Base-by-base conservation (phyloP, 306 rosid species). In the Glycine tomentella region DNA sequence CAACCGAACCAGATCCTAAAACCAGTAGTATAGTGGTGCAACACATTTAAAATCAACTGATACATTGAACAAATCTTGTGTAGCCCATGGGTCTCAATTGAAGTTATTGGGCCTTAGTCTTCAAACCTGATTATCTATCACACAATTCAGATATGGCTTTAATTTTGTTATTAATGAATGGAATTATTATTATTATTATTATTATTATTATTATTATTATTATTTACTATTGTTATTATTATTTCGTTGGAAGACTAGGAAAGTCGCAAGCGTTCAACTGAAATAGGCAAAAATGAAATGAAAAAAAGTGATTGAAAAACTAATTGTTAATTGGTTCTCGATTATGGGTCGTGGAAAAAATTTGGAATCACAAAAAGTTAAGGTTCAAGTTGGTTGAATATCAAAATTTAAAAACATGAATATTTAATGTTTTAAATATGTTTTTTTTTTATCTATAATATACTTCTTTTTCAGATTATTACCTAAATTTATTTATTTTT, bases 91-190 rank as follows among this genome's bases (percentile, higher is more conserved):
- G 56, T 17, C 74, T 45, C 40, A 69, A 5, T 69, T 69, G 3
- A 45, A 69, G 74, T 69, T 69, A 69, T 69, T 20, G 38, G 74
- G 74, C 74, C 73, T 44, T 68, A 5, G n/a, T 3, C 72, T 67
- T 66, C 72, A n/a, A 67, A 42, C 31, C 72, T 15, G 33, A 42
- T 68, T 68, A 44, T 15, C 13, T 40, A 15, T 66, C 8, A 65
- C 71, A 36, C 10, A 38, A 65, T n/a, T 38, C 12, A 36, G 31
- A 65, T 7, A n/a, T 8, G 50, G 14, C 8, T 63, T 63, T 63
- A 63, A 12, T 63, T 63, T 62, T 62, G 33, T 62, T 62, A 14
- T 4, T 14, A 52, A 52, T n/a, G 8, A 13, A 52, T 14, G 58
- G 20, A 49, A 49, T 11, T 50, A 50, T 11, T 50, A 50, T 11